Base-by-base conservation (phyloP, 495 filamentous ascomycete genomes). In the Aspergillus hancockii region DNA sequence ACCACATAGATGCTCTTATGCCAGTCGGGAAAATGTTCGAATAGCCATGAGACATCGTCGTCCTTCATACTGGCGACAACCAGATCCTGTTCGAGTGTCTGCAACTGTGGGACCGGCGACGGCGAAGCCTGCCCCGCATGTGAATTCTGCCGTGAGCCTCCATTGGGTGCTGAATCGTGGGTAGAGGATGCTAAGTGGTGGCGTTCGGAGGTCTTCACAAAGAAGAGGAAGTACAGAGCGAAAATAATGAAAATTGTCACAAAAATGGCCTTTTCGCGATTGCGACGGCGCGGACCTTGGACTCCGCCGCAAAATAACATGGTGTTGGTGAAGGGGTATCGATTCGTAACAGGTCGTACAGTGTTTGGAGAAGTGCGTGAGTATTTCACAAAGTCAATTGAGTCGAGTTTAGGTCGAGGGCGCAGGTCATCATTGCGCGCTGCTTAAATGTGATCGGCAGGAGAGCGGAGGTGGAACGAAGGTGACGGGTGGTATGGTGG, bases 11-110 rank as follows among this genome's bases (percentile, higher is more conserved):
- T 67, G 57, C 69, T 83, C 63, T 72, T 79, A 31, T 70, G 68
- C 79, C 75, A 81, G 25, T 81, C 75, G 3, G 71, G 70, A 36
- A 84, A 77, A 49, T 71, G 70, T 36, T 81, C 69, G 50, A 74
- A 65, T 23, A 88, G 63, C 86, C 86, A 89, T 8, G 74, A 71
- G 8, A 80, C 78, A 64, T 85, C 78, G 49, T 87, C 83, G 5
- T 50, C 63, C 55, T 72, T 72, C 66, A 78, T 83, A 54, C 79
- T 78, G 4, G 84, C 80, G 34, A 86, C 71, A n/a, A 88, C 73
- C 62, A 88, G 67, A 25, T 75, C 75, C 66, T 83, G 85, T 9
- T 58, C 54, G 47, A 60, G n/a, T 0, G 62, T 51, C 30, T 60
- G 4, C 31, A n/a, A 47, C 43, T 8, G 8, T 23, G 59, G 14